Base-by-base conservation (phyloP, 2,329 filamentous ascomycete species). In the Alternaria brassicicola region DNA sequence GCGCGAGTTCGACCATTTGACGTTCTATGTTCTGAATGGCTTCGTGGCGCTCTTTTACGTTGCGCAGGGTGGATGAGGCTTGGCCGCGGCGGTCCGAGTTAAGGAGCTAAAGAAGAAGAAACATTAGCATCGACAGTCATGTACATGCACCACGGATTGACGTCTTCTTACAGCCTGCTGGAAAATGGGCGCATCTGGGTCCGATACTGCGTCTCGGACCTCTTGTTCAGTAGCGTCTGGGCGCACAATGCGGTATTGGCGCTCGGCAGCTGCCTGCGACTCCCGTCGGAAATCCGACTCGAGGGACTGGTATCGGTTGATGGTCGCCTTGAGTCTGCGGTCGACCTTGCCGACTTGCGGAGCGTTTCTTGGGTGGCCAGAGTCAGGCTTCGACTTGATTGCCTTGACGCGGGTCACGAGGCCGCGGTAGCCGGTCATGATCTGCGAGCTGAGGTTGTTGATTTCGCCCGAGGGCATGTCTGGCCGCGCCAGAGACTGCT, bases 21-120 rank as follows among this genome's bases (percentile, higher is more conserved):
- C 86, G 84, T 81, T 97, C 93, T 73, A 98, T 97, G 84, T 96
- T 94, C 79, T 93, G 87, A 67, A 99, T 90, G 39, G 91, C 93
- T 51, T 87, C 87, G 77, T 97, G 93, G 66, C 95, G 90, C 72
- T 91, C 87, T 77, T 90, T 86, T 33, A 96, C 92, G 65, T 92
- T 92, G 67, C 86, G 86, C 55, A 96, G 84, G 33, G 92, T 92
- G 35, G 88, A 87, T 64, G 90, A 88, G 39, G 92, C 91, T 78
- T 96, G 90, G 48, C 92, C 91, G 74, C 88, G 87, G 72, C 92
- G 89, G 78, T 90, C 90, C 76, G 88, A 91, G 80, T 89, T 87
- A 82, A 96, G 86, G 71, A 97, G 84, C 82, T 85, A 72, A 26
- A 39, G n/a, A 19, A 36, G 9, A 30, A 30, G 9, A 30, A 23